These are phyloP conservation scores for Cryptococcus sp. DNA, from an alignment of 1,284 basidiomycete genomes.

Conservation along the genomic window DNA sequence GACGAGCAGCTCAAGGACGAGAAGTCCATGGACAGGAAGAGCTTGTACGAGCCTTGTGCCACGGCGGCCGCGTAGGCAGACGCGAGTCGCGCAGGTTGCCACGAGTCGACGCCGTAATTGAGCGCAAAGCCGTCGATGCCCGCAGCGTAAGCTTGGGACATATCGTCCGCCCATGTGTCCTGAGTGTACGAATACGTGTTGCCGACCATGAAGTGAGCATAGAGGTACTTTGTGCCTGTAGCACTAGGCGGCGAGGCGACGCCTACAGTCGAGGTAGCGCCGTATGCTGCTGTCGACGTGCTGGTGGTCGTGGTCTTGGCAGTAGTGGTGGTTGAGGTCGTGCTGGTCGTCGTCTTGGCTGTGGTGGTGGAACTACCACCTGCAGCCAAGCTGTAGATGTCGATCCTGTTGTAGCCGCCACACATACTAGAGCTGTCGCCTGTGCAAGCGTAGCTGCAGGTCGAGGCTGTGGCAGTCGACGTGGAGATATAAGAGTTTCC, in stretches of 20 bases:
- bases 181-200: slow-evolving; percentile 50
- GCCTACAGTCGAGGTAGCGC: slow-evolving; percentile 17
- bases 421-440: slow-evolving; percentile 20
- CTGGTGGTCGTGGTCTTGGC: slow-evolving; percentile 1
- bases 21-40: slow-evolving; percentile 64
- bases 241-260: slow-evolving; percentile 23
- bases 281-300: slow-evolving; percentile 2
- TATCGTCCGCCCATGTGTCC: slow-evolving; percentile 48
- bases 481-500: slow-evolving; percentile 12
- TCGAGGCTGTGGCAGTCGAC: slow-evolving; percentile 6
- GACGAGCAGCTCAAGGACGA: slow-evolving; percentile 58
- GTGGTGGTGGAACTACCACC: background rate
- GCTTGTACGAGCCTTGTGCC: slow-evolving; percentile 61
- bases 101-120: slow-evolving; percentile 66
- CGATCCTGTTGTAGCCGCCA: slow-evolving; percentile 26
- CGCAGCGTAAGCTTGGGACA: slow-evolving; percentile 46
- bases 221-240: slow-evolving; percentile 36
- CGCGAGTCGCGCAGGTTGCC: slow-evolving; percentile 64
- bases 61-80: slow-evolving; percentile 62
- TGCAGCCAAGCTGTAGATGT: slow-evolving; percentile 24
- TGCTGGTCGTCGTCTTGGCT: slow-evolving; percentile 3
- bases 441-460: slow-evolving; percentile 16
- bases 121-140: slow-evolving; percentile 65
- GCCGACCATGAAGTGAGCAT: slow-evolving; percentile 52
- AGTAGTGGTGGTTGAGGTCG: background rate